These are phyloP conservation scores for Nyctanthes arbortristis DNA, from an alignment of 257 asterid genomes.

Conservation along the genomic window DNA sequence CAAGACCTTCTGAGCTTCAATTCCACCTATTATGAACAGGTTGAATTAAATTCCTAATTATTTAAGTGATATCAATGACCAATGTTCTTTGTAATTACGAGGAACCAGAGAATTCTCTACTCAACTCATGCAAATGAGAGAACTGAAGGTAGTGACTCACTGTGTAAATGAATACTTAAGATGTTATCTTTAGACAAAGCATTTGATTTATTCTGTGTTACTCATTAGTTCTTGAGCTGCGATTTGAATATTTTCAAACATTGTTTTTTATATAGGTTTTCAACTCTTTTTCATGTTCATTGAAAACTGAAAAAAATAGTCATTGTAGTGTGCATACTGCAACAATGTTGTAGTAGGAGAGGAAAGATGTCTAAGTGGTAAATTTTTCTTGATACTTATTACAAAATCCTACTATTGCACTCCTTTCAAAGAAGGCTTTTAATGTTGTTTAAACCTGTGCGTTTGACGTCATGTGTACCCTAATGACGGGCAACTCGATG, in stretches of 20 bases:
- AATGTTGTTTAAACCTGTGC: not conserved
- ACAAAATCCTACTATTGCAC: no score
- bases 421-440: not conserved
- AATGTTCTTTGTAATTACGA: not conserved
- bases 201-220: not conserved
- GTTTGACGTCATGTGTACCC: not conserved
- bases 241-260: not conserved
- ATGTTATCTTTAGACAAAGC: not conserved
- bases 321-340: not conserved
- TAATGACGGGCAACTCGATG: not conserved
- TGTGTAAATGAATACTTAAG: not conserved
- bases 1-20: not conserved
- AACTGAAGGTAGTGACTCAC: not conserved
- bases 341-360: not conserved
- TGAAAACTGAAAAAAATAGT: not conserved
- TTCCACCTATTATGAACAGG: not conserved
- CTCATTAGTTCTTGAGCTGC: not conserved
- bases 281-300: not conserved
- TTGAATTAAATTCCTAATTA: not conserved
- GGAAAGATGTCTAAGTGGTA: not conserved
- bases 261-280: not conserved
- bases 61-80: not conserved
- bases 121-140: no score
- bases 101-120: not conserved
- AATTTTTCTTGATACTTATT: not conserved